Conservation (phyloP, 805 yeast genomes). For the Blastobotrys terrestris region DNA sequence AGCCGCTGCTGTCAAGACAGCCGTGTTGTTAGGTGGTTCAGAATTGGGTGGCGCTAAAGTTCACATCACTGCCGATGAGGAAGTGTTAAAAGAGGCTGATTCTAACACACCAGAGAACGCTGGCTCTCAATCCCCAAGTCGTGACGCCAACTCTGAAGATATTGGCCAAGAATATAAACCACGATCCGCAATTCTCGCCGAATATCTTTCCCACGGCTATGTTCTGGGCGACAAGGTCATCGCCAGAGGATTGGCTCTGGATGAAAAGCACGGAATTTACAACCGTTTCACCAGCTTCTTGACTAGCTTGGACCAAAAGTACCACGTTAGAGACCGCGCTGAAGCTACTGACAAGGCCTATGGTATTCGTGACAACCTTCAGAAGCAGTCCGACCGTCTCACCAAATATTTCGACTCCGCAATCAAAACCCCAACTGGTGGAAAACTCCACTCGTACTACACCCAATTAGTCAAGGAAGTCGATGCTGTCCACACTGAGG, state of each 20-base stretch:
- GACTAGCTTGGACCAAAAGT: constrained; percentile 49
- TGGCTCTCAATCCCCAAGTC: constrained; percentile 17
- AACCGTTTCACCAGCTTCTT: constrained; percentile 52
- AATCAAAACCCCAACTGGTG: constrained; percentile 39
- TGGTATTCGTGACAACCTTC: constrained; percentile 36
- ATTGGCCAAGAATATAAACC: constrained; percentile 74
- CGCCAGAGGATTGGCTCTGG: constrained; percentile 55
- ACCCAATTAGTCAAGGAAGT: constrained; percentile 49
- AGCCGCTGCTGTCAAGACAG: constrained; percentile 61
- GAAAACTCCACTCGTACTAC: constrained; percentile 57
- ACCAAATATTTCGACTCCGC: constrained; percentile 32
- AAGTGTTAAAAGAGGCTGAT: constrained; percentile 22
- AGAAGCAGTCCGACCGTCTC: constrained; percentile 22
- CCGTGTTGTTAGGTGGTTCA: constrained; percentile 64
- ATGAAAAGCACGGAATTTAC: constrained; percentile 57
- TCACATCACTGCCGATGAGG: constrained; percentile 35
- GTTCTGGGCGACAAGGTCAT: constrained; percentile 56
- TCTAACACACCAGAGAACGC: constrained; percentile 16
- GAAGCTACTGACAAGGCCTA: constrained; percentile 38
- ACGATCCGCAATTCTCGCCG: constrained; percentile 67
- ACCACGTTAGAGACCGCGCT: constrained; percentile 52
- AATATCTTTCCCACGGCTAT: constrained; percentile 69
- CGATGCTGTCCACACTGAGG: constrained; percentile 64
- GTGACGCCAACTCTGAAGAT: constrained; percentile 20
- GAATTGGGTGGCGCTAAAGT: constrained; percentile 58